Evolutionary conservation across 179 eudicot genomes (phyloP).

Genomic region (Silene noctiflora): DNA sequence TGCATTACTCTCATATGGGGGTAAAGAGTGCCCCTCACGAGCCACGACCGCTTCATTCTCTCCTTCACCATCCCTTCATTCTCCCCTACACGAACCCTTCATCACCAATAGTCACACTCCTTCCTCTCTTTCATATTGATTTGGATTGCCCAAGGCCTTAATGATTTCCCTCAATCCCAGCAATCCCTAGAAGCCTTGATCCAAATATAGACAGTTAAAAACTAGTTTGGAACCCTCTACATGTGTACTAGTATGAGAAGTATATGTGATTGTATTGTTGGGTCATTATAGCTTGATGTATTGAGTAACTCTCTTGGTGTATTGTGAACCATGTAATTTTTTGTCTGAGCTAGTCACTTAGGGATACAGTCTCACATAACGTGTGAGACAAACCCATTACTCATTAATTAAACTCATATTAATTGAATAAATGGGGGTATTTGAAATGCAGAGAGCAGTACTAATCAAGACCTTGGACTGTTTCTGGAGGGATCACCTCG

Average conservation of each 20-base stretch:
- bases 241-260: conserved; percentile 4
- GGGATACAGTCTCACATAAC: not conserved
- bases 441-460: conserved; percentile 66
- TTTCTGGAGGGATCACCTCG: conserved; percentile 99
- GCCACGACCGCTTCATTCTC: too few species aligned
- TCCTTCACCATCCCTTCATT: too few species aligned
- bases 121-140: not conserved
- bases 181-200: not conserved
- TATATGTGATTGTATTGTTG: not conserved
- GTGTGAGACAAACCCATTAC: not conserved
- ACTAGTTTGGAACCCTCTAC: conserved; percentile 3
- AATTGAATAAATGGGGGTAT: not conserved
- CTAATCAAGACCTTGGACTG: conserved; percentile 81
- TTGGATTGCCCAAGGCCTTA: not conserved
- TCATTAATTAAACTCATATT: not conserved
- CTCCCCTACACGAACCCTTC: too few species aligned
- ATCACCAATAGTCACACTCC: too few species aligned
- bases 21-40: too few species aligned
- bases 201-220: not conserved
- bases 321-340: not conserved
- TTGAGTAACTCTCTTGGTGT: not conserved
- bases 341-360: not conserved
- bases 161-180: not conserved
- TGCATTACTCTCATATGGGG: too few species aligned
- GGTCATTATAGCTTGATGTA: not conserved